These are phyloP conservation scores for Lizanozyma gosingica DNA, from an alignment of 1,139 yeast genomes.

Conservation along the genomic window DNA sequence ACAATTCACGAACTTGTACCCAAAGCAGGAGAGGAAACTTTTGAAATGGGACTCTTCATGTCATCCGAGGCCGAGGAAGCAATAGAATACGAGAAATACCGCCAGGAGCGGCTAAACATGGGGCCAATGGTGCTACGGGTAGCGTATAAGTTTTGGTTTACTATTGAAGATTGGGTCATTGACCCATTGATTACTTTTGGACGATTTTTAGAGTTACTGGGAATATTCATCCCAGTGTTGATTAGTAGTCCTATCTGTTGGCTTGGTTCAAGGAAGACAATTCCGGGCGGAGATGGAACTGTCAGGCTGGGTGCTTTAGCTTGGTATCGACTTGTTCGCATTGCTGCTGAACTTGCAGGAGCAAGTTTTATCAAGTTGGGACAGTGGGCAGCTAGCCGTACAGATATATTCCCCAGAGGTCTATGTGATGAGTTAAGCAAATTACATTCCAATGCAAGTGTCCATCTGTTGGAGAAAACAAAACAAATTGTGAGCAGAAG, in stretches of 20 bases:
- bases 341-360: slow-evolving; percentile 77
- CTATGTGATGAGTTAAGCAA: slow-evolving; percentile 71
- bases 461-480: slow-evolving; percentile 62
- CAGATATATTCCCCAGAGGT: slow-evolving; percentile 79
- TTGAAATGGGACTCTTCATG: slow-evolving; percentile 56
- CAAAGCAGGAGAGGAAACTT: slow-evolving; percentile 47
- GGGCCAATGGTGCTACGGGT: slow-evolving; percentile 18
- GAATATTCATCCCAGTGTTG: slow-evolving; percentile 64
- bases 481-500: slow-evolving; percentile 49
- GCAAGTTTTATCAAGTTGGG: slow-evolving; percentile 93
- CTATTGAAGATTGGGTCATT: slow-evolving; percentile 41
- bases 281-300: slow-evolving; percentile 19
- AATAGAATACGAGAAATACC: slow-evolving; percentile 16
- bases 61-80: slow-evolving; percentile 50
- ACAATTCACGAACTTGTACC: slow-evolving; percentile 33
- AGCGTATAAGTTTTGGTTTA: slow-evolving; percentile 28
- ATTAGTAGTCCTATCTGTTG: slow-evolving; percentile 55
- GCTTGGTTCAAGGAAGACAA: slow-evolving; percentile 40
- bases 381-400: slow-evolving; percentile 99
- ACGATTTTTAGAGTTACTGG: slow-evolving; percentile 60
- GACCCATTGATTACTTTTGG: slow-evolving; percentile 65
- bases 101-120: slow-evolving; percentile 17
- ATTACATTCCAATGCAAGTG: slow-evolving; percentile 74
- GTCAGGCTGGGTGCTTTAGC: slow-evolving; percentile 52
- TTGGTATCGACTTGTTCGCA: slow-evolving; percentile 65